Base-by-base conservation (phyloP, 1,284 basidiomycete species). In the Inonotus hispidus region DNA sequence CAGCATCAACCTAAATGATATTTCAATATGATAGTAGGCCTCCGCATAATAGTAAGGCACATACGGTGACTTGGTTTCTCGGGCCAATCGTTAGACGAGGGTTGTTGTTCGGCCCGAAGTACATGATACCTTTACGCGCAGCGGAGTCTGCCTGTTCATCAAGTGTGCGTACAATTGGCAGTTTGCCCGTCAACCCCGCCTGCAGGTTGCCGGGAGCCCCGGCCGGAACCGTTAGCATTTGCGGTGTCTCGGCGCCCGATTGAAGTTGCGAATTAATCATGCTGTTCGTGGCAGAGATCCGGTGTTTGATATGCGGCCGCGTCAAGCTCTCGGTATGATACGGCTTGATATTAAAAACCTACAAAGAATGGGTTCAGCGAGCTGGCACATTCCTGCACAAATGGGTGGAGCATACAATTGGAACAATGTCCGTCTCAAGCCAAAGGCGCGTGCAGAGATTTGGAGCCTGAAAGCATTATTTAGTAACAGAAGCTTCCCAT, bases 101-200 rank as follows among this genome's bases (percentile, higher is more conserved):
- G 71, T 88, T 90, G 74, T 91, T 90, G 66, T 79, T 80, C 16
- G 89, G 89, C 23, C 88, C 89, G 67, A 83, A 91, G 73, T 88
- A 84, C 87, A 90, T 87, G 70, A 92, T 74, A 68, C 82, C 84
- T 71, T 92, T 92, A 68, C 90, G 86, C 39, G 87, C 89, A 4
- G 89, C 89, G 21, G 88, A 90, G 68, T 92, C 90, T 39, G 89
- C 87, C 72, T 91, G 89, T 70, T 92, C 89, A 66, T 92, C 89
- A 13, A 90, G 74, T 7, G 87, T 90, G 63, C 89, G 85, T 3
- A 82, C 80, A 59, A 90, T 87, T 27, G 88, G 88, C 32, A 91
- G 76, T 63, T 79, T 83, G 45, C 79, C 81, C 38, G 78, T 72
- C 25, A 83, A 77, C 39, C 77, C 77, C 1, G 75, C 66, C 43